Conservation (phyloP, 2,329 filamentous ascomycete species). For the Aspergillus carbonarius region DNA sequence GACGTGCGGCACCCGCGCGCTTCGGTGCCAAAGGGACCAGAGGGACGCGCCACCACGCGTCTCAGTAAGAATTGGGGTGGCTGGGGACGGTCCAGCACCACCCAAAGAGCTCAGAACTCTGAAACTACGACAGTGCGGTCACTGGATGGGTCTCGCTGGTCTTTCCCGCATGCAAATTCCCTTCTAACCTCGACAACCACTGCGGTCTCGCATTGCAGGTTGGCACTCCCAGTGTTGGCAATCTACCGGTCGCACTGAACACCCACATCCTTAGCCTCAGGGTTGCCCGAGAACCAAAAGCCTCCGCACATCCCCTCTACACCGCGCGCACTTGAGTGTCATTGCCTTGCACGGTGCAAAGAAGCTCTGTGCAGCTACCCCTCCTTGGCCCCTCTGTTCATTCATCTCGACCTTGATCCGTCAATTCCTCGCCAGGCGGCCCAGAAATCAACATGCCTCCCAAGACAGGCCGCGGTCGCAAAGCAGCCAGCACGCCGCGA, state of each 20-base stretch:
- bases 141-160: background rate
- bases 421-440: background rate
- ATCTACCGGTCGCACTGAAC: background rate
- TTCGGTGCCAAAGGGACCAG: background rate
- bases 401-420: background rate
- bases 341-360: background rate
- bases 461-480: slow-evolving; percentile 25
- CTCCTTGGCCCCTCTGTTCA: background rate
- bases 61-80: slow-evolving; percentile 14
- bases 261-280: background rate
- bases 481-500: slow-evolving; percentile 11
- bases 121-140: background rate
- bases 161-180: background rate
- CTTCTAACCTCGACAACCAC: background rate
- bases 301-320: background rate
- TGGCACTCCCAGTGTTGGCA: background rate
- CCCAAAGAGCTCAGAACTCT: background rate
- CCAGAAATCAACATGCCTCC: slow-evolving; percentile 27
- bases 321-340: background rate
- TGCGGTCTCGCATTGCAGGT: background rate
- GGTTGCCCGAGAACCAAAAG: background rate
- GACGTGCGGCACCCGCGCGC: slow-evolving; percentile 12
- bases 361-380: background rate
- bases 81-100: slow-evolving; percentile 10
- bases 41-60: slow-evolving; percentile 22